A percentile compares a stretch with the other conserved stretches of the same genome.
These are phyloP conservation scores for Nakazawaea wickerhamii DNA, from an alignment of 805 yeast species.

Conservation along the genomic window DNA sequence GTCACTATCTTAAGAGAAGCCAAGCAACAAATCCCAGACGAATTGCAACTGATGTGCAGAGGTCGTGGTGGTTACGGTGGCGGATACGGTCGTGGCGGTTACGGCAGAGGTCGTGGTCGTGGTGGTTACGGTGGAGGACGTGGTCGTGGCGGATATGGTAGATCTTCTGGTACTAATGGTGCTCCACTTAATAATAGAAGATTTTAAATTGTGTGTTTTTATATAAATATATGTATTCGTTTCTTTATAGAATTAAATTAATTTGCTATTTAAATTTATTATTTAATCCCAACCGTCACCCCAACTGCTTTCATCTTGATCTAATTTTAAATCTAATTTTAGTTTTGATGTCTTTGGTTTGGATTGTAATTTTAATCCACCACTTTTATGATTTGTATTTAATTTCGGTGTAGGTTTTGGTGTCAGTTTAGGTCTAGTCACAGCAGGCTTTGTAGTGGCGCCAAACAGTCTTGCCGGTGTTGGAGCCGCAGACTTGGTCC, in stretches of 20 bases:
- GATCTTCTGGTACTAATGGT: conserved; percentile 39
- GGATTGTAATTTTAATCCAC: conserved; percentile 18
- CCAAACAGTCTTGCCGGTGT: conserved; percentile 5
- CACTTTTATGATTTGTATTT: conserved; percentile 7
- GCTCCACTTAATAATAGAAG: conserved; percentile 45
- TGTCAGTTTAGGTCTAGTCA: conserved; percentile 6
- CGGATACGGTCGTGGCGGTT: conserved; percentile 43
- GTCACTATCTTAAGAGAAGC: conserved; percentile 92
- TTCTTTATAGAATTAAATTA: conserved; percentile 14
- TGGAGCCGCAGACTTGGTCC: not conserved
- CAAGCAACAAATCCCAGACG: conserved; percentile 82
- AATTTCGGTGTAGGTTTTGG: not conserved
- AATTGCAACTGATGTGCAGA: conserved; percentile 69
- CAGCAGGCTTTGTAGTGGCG: not conserved
- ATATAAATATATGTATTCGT: not conserved
- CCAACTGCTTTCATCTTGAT: conserved; percentile 37
- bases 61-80: conserved; percentile 64
- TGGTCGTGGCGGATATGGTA: conserved; percentile 15
- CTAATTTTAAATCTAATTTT: conserved; percentile 26
- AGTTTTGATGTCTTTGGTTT: conserved; percentile 24
- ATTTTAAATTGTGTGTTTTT: conserved; percentile 21
- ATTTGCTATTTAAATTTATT: conserved; percentile 16
- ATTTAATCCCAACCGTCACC: conserved; percentile 31
- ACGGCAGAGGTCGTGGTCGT: conserved; percentile 41
- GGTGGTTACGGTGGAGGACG: conserved; percentile 30